These are phyloP conservation scores for Casuarina equisetifolia DNA, from an alignment of 306 rosid genomes.

Conservation along the genomic window DNA sequence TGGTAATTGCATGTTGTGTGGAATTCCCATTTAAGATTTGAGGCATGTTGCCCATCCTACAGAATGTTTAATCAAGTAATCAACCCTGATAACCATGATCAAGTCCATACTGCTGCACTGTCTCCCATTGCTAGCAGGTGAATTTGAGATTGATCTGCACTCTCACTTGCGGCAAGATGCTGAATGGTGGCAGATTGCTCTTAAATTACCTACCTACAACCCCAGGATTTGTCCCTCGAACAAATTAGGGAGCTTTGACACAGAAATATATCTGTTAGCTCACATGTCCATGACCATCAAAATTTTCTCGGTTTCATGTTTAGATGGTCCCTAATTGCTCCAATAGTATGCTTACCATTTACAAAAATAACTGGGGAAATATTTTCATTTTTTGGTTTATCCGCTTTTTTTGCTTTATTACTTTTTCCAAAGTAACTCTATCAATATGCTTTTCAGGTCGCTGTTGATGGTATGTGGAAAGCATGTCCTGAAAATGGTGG, in stretches of 20 bases:
- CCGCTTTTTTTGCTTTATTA: not conserved
- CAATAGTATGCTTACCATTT: constrained; percentile 12
- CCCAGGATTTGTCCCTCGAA: not conserved
- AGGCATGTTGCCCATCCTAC: not conserved
- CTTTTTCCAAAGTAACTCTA: constrained; percentile 12
- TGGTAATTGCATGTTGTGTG: not conserved
- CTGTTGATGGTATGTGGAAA: constrained; percentile 93
- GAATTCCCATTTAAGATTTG: not conserved
- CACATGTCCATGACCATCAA: not conserved
- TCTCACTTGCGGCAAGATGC: not conserved
- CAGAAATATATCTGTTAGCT: not conserved
- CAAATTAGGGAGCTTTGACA: not conserved
- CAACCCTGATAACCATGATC: not conserved
- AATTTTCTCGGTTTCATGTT: too few species aligned
- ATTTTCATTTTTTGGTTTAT: not conserved
- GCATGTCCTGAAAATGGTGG: constrained; percentile 87
- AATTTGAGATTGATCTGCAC: not conserved
- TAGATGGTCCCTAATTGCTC: too few species aligned
- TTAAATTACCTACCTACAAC: not conserved
- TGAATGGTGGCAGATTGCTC: not conserved
- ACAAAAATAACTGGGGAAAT: not conserved
- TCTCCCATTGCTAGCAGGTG: not conserved
- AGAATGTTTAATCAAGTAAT: not conserved
- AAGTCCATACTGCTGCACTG: not conserved
- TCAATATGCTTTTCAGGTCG: constrained; percentile 54